Evolutionary conservation across 305 asterid genomes (phyloP).

Genomic region (Fraxinus floribunda): DNA sequence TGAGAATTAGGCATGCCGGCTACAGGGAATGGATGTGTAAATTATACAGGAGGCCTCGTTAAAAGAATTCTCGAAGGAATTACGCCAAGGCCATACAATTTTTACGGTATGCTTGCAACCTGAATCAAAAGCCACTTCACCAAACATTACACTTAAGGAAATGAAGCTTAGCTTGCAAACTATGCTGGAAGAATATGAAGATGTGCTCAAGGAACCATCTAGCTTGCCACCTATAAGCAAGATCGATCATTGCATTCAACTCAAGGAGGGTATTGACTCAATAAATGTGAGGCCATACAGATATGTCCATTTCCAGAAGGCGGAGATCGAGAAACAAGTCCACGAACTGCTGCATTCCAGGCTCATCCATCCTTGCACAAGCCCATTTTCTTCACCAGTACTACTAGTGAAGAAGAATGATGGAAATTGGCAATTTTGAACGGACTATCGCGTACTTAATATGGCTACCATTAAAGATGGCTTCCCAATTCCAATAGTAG

Average conservation of each 20-base stretch:
- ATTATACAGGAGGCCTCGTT: background rate
- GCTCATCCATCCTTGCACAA: background rate
- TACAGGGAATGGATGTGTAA: background rate
- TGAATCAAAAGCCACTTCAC: no score
- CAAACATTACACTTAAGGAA: no score
- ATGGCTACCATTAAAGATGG: background rate
- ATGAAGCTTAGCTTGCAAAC: background rate
- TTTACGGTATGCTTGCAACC: no score
- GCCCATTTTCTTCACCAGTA: background rate
- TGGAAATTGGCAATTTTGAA: background rate
- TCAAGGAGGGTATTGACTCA: background rate
- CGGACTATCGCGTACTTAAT: background rate
- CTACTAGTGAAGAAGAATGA: background rate
- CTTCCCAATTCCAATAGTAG: background rate
- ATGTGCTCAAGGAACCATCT: background rate
- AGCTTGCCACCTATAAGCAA: background rate
- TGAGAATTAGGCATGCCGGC: no score
- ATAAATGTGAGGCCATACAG: conserved; percentile 9
- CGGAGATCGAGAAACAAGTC: conserved; percentile 13
- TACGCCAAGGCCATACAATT: no score
- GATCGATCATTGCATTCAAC: background rate
- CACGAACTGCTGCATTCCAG: background rate
- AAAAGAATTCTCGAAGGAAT: background rate
- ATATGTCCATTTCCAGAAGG: conserved; percentile 12
- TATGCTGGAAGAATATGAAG: background rate